Percentiles rank a stretch among this genome's conserved stretches.
Evolutionary conservation across 305 asterid species (phyloP).

Genomic region (Fraxinus baroniana): DNA sequence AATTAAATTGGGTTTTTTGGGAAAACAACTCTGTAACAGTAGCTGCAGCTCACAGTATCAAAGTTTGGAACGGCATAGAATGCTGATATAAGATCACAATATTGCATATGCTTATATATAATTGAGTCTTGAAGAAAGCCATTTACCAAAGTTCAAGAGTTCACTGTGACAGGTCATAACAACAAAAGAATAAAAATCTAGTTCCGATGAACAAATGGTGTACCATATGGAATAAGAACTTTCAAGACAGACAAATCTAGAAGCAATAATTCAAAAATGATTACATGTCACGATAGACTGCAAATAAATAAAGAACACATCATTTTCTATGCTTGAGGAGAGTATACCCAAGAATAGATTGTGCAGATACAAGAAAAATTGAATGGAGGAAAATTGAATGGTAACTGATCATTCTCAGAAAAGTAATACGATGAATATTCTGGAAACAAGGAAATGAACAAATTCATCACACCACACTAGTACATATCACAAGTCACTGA

Average conservation of each 20-base stretch:
- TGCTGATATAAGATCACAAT: background rate
- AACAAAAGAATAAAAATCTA: background rate
- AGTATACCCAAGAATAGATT: background rate
- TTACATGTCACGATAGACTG: background rate
- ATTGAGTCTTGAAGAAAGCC: background rate
- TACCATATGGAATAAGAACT: background rate
- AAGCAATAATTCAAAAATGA: background rate
- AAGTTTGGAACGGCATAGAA: background rate
- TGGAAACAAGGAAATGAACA: background rate
- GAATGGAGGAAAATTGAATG: background rate
- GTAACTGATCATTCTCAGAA: background rate
- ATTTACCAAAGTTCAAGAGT: background rate
- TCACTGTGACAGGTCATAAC: background rate
- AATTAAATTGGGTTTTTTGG: background rate
- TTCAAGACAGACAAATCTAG: background rate
- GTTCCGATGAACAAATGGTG: background rate
- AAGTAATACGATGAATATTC: background rate
- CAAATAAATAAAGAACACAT: background rate
- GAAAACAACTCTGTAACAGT: background rate
- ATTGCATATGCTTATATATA: background rate
- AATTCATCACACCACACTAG: background rate
- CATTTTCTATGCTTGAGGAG: background rate
- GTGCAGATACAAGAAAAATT: background rate
- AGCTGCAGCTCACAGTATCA: background rate
- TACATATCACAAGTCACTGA: conserved; percentile 8